These are phyloP conservation scores for Hymenoscyphus repandus DNA, from an alignment of 2,329 filamentous ascomycete species.

Conservation along the genomic window DNA sequence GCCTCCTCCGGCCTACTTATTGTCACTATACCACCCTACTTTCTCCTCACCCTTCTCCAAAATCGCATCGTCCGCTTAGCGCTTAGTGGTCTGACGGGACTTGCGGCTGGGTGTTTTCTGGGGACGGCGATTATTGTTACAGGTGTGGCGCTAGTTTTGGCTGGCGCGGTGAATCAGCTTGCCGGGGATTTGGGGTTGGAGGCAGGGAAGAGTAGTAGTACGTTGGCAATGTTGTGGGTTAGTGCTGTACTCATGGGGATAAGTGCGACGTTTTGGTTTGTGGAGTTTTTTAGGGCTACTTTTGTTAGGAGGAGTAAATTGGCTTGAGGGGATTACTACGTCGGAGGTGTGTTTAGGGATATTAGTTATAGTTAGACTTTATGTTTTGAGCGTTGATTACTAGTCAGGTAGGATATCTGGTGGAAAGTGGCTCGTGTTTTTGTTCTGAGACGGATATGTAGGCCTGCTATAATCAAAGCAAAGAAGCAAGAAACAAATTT, in stretches of 20 bases:
- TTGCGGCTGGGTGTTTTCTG: conserved; percentile 1
- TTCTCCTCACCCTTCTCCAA: conserved; percentile 9
- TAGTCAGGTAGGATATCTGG: no score
- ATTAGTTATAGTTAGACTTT: no score
- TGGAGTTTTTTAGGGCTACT: conserved; percentile 9
- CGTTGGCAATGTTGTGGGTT: conserved; percentile 11
- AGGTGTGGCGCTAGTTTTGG: conserved; percentile 1
- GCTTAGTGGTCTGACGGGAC: neutral
- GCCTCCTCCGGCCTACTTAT: conserved; percentile 11
- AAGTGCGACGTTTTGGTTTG: conserved; percentile 5
- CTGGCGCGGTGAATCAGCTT: conserved; percentile 3
- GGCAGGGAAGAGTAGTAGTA: neutral
- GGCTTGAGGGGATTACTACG: no score
- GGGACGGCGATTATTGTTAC: conserved; percentile 2
- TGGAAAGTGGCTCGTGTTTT: no score
- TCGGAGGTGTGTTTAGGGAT: neutral
- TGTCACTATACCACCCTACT: conserved; percentile 9
- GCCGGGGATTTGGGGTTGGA: conserved; percentile 11
- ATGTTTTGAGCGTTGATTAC: neutral
- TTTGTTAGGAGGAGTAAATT: conserved; percentile 6
- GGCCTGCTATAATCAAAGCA: no score
- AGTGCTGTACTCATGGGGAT: conserved; percentile 10
- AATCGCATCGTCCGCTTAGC: neutral
- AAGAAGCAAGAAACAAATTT: no score
- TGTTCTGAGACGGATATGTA: no score